These are phyloP conservation scores for Phytopythium litorale DNA, from an alignment of 352 stramenopile species.

Conservation along the genomic window DNA sequence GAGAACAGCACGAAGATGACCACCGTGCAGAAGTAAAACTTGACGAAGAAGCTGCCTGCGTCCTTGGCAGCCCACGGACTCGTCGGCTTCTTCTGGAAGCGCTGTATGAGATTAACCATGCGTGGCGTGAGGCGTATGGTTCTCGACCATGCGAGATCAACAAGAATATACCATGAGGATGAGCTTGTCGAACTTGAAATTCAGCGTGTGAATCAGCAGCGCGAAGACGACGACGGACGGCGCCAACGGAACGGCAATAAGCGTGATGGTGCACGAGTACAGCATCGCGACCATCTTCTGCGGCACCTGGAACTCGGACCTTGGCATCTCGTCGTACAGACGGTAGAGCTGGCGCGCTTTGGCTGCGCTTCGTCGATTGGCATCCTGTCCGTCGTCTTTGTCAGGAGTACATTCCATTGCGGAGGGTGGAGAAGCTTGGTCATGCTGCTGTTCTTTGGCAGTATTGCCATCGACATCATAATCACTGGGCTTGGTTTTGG, in stretches of 20 bases:
- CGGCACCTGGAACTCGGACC: conserved; percentile 66
- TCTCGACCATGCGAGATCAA: neutral
- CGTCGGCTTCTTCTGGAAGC: conserved; percentile 68
- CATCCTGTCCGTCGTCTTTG: neutral
- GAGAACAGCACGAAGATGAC: conserved; percentile 56
- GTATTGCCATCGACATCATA: neutral
- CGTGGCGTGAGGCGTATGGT: too few species aligned
- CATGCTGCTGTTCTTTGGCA: neutral
- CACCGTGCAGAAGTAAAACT: conserved; percentile 81
- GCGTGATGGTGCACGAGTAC: conserved; percentile 70
- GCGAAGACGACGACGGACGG: conserved; percentile 48
- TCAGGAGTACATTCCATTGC: neutral
- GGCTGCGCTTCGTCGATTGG: neutral
- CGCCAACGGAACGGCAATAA: conserved; percentile 69
- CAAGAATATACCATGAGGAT: conserved; percentile 49
- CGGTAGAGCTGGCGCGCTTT: neutral
- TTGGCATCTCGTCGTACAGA: conserved; percentile 14
- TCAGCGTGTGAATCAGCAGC: conserved; percentile 54
- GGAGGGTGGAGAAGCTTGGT: neutral
- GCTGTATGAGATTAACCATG: conserved; percentile 13
- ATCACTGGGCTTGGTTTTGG: neutral
- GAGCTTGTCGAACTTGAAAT: conserved; percentile 82
- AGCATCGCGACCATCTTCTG: conserved; percentile 83
- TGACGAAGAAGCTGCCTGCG: conserved; percentile 83
- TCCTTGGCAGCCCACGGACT: conserved; percentile 74